Conservation (phyloP, 352 stramenopile species). For the Pseudoperonospora humuli region DNA sequence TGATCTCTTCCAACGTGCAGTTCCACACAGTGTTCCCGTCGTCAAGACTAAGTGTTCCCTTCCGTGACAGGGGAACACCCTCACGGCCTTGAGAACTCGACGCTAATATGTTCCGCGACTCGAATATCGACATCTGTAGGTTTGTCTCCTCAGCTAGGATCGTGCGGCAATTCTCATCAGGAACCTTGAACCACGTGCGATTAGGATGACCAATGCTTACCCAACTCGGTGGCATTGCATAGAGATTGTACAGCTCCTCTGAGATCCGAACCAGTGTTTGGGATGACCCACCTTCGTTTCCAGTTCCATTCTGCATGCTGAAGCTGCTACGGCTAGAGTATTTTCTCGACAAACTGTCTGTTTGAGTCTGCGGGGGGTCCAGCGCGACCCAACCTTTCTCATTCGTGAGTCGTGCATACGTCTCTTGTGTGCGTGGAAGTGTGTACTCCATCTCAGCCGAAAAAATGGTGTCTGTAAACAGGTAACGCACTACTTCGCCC, state of each 20-base stretch:
- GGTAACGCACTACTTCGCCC: conserved; percentile 55
- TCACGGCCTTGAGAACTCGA: conserved; percentile 67
- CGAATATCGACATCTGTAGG: conserved; percentile 68
- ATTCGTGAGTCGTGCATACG: conserved; percentile 64
- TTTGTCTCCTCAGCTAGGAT: conserved; percentile 67
- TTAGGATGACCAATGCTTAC: conserved; percentile 71
- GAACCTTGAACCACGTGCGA: conserved; percentile 79
- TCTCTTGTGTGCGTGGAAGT: conserved; percentile 58
- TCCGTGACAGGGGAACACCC: conserved; percentile 53
- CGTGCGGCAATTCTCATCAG: conserved; percentile 52
- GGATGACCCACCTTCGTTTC: conserved; percentile 8
- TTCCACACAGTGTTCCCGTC: conserved; percentile 47
- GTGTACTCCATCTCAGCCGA: conserved; percentile 78
- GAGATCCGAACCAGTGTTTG: conserved; percentile 56
- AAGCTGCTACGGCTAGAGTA: conserved; percentile 19
- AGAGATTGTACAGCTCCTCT: conserved; percentile 74
- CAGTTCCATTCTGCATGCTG: conserved; percentile 11
- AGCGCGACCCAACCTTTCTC: conserved; percentile 74
- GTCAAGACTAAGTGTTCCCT: conserved; percentile 38
- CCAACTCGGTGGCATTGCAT: conserved; percentile 66
- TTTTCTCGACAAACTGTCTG: conserved; percentile 15
- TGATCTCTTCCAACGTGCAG: conserved; percentile 76
- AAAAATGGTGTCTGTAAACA: conserved; percentile 68
- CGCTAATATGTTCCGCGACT: conserved; percentile 57
- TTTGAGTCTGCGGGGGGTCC: conserved; percentile 25